These are phyloP conservation scores for Leccinum disarticulatum DNA, from an alignment of 768 basidiomycete species.

Conservation along the genomic window DNA sequence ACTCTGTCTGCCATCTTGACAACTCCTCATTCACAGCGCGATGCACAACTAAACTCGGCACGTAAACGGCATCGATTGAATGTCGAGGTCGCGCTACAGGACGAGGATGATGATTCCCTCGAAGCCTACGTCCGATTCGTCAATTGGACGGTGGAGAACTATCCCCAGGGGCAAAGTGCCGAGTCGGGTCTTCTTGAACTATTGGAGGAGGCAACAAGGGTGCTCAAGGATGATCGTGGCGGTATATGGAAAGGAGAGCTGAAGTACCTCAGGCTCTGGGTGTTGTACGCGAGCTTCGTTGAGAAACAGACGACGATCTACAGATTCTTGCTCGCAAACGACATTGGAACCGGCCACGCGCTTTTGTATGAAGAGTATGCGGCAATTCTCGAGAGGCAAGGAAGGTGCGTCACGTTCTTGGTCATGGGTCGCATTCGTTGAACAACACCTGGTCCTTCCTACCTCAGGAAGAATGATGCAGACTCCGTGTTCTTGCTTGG, in stretches of 20 bases:
- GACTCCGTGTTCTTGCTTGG: slow-evolving; percentile 88
- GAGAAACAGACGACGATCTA: slow-evolving; percentile 88
- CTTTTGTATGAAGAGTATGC: slow-evolving; percentile 94
- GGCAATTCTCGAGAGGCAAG: slow-evolving; percentile 75
- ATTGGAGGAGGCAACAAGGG: slow-evolving; percentile 87
- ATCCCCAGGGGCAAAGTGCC: slow-evolving; percentile 87
- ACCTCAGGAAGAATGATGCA: slow-evolving; percentile 75
- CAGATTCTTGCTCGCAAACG: slow-evolving; percentile 85
- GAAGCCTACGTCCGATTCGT: slow-evolving; percentile 87
- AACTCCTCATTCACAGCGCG: slow-evolving; percentile 77
- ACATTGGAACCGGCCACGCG: slow-evolving; percentile 81
- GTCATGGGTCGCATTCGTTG: slow-evolving; percentile 31
- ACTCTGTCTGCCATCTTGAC: slow-evolving; percentile 71
- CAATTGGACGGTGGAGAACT: slow-evolving; percentile 91
- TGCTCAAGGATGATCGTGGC: slow-evolving; percentile 73
- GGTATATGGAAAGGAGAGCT: slow-evolving; percentile 76
- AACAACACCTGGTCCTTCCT: neutral
- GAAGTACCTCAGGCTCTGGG: slow-evolving; percentile 92
- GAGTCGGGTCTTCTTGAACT: slow-evolving; percentile 91
- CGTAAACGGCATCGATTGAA: slow-evolving; percentile 70
- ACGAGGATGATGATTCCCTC: slow-evolving; percentile 79
- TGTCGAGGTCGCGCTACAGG: slow-evolving; percentile 64
- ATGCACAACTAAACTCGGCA: slow-evolving; percentile 63
- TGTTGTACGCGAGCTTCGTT: slow-evolving; percentile 89
- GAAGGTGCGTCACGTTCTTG: slow-evolving; percentile 56